phyloP scores from a whole-genome alignment of 768 basidiomycete genomes.

The Tylopilus balloui region DNA sequence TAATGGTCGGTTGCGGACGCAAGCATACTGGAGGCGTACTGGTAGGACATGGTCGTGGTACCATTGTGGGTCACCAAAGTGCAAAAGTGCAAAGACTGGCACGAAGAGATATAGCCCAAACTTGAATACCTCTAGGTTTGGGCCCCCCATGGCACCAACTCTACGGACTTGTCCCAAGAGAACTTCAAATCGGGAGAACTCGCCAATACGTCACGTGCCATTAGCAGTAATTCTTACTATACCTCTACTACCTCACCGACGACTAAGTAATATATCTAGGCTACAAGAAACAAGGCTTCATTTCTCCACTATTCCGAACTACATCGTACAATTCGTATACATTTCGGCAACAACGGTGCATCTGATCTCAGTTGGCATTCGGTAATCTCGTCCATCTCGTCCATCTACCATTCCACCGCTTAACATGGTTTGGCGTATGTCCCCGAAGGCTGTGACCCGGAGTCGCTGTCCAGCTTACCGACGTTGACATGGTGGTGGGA shows the following conservation, averaged over 20 bases:
- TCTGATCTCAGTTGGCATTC: not conserved
- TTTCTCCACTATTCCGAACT: not conserved
- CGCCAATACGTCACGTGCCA: not conserved
- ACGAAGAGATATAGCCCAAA: constrained; percentile 84
- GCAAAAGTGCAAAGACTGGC: constrained; percentile 72
- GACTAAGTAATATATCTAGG: not conserved
- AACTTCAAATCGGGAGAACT: constrained; percentile 35
- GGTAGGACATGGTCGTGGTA: constrained; percentile 75
- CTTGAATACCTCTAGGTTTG: constrained; percentile 88
- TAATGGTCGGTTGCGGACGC: not conserved
- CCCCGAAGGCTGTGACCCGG: constrained; percentile 47
- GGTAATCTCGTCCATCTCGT: not conserved
- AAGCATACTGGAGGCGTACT: constrained; percentile 36
- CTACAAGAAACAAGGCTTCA: not conserved
- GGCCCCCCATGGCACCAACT: constrained; percentile 52
- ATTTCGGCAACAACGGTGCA: not conserved
- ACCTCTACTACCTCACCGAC: too few relatives aligned
- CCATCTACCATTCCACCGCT: not conserved
- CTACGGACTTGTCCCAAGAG: constrained; percentile 55
- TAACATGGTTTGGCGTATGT: constrained; percentile 70
- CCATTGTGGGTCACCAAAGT: constrained; percentile 89
- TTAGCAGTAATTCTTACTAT: too few relatives aligned
- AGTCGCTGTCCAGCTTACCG: constrained; percentile 46
- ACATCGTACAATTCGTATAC: constrained; percentile 1
- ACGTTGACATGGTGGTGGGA: constrained; percentile 28